phyloP scores from a whole-genome alignment of 192 early-diverging fungal species.

The Cladochytrium replicatum region DNA sequence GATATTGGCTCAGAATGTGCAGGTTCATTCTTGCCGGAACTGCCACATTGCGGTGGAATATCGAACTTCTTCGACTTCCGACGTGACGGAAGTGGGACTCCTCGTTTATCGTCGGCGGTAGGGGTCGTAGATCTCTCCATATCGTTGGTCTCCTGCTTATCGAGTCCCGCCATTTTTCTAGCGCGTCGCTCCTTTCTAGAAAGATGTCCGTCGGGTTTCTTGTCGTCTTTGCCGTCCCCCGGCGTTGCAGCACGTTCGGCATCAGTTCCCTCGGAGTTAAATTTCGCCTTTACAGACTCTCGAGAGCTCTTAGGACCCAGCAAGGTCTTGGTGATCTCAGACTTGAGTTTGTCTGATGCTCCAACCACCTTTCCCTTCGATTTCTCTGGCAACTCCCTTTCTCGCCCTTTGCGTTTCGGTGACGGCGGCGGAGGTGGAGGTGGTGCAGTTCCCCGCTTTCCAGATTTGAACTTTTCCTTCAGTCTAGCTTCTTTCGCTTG shows the following conservation, averaged over 20 bases:
- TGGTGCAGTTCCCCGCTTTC: constrained; percentile 11
- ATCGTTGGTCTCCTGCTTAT: not conserved
- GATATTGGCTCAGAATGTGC: not conserved
- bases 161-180: not conserved
- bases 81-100: no score
- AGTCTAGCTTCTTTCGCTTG: constrained; percentile 38
- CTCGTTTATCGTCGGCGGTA: not conserved
- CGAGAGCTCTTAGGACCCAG: not conserved
- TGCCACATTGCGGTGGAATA: not conserved
- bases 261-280: no score
- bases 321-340: not conserved
- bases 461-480: constrained; percentile 20
- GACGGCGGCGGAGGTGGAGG: constrained; percentile 11
- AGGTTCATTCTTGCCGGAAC: not conserved
- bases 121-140: not conserved
- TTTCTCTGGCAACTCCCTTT: constrained; percentile 1
- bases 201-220: constrained; percentile 6
- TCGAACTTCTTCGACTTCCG: not conserved
- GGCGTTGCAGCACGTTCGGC: not conserved
- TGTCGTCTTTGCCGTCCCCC: constrained; percentile 11
- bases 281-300: not conserved
- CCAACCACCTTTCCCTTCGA: constrained; percentile 1
- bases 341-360: not conserved
- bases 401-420: constrained; percentile 10
- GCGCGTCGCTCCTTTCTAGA: not conserved